Base-by-base conservation (phyloP, 306 rosid genomes). In the Cucumis cinereus region DNA sequence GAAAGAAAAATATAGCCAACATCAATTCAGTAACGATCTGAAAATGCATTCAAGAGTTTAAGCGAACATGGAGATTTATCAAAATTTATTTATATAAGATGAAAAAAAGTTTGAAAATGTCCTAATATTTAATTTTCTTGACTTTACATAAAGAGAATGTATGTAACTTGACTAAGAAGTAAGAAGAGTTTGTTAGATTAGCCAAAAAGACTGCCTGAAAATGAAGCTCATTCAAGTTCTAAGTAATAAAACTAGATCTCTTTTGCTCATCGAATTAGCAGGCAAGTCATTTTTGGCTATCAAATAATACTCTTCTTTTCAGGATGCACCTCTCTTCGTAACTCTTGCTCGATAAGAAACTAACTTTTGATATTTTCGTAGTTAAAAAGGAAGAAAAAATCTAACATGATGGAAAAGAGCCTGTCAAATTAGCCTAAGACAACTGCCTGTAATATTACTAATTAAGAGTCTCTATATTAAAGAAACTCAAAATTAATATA, bases 371-470 rank as follows among this genome's bases (percentile, higher is more conserved):
- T 26, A 4, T 3, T 28, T 60, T 66, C 6, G 0, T 40, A 6
- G 3, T 62, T 1, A 28, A 28, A 30, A 62, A 26, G 22, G 79
- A 80, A 83, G 78, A 78, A 71, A 68, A 75, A 45, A 71, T 30
- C 82, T 69, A 56, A 64, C 84, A 84, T 55, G 74, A 72, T 20
- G 13, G 61, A 76, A 28, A 79, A 55, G 62, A 62, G 71, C 20
- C 75, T 71, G 45, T 81, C 72, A 71, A 55, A 2, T 76, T 23
- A 81, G 85, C 81, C 81, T 36, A 30, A 73, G 78, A 52, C 56
- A 50, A 66, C 77, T 72, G 81, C 86, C 52, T 79, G 58, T 53
- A 13, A 58, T 58, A 24, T 58, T 5, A 13, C 19, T 58, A 58
- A 58, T 58, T 26, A 11, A 24, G 64, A 58, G 64, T 58, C 14